A percentile compares a stretch with the other conserved stretches of the same genome.
Evolutionary conservation across 495 filamentous ascomycete species (phyloP).

Genomic region (Astrothelium macrocarpum): DNA sequence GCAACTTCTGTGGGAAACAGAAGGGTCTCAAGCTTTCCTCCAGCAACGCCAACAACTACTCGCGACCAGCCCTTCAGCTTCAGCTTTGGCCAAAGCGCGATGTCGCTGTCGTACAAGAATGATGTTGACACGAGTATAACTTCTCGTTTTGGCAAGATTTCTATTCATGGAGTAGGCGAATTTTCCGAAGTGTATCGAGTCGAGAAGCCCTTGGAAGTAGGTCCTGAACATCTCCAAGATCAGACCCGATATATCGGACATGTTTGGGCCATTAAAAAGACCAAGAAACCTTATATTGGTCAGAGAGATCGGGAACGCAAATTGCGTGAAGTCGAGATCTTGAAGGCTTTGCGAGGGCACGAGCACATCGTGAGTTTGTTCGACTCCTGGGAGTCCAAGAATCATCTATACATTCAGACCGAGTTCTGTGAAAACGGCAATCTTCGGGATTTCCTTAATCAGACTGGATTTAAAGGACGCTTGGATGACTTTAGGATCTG

Average conservation of each 20-base stretch:
- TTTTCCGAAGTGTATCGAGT: slow-evolving; percentile 90
- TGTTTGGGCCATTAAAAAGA: slow-evolving; percentile 90
- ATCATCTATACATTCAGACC: slow-evolving; percentile 88
- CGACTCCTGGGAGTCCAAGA: slow-evolving; percentile 74
- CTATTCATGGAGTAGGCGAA: slow-evolving; percentile 73
- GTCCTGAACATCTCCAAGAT: slow-evolving; percentile 16
- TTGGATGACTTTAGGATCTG: slow-evolving; percentile 96
- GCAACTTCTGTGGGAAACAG: slow-evolving; percentile 31
- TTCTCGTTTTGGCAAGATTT: slow-evolving; percentile 63
- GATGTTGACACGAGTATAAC: slow-evolving; percentile 63
- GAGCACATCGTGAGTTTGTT: slow-evolving; percentile 77
- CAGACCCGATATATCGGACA: slow-evolving; percentile 30
- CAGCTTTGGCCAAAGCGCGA: slow-evolving; percentile 37
- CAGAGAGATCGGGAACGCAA: slow-evolving; percentile 64
- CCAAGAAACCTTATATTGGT: slow-evolving; percentile 66
- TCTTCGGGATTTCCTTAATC: slow-evolving; percentile 67
- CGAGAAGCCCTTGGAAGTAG: slow-evolving; percentile 31
- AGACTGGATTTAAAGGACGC: slow-evolving; percentile 69
- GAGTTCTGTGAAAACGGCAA: slow-evolving; percentile 93
- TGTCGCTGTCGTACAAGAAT: slow-evolving; percentile 45
- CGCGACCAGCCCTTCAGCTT: slow-evolving; percentile 49
- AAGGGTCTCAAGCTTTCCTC: slow-evolving; percentile 43
- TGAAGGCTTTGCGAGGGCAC: slow-evolving; percentile 58
- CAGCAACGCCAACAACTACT: slow-evolving; percentile 71
- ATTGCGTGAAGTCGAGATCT: slow-evolving; percentile 67